Conservation (phyloP, 192 early-diverging fungal species). For the Irineochytrium annulatum region DNA sequence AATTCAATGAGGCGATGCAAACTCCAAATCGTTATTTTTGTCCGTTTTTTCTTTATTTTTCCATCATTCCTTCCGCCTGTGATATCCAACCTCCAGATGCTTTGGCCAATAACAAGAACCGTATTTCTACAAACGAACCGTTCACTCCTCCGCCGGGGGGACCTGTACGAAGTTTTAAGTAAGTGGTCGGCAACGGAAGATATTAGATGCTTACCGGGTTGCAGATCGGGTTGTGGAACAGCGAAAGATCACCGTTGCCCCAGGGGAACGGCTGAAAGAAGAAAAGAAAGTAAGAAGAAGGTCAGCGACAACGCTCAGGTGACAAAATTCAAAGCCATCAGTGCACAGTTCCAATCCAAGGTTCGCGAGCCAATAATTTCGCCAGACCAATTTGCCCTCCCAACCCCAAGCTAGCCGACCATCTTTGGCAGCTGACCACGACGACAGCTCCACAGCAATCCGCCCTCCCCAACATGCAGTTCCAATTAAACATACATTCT, state of each 20-base stretch:
- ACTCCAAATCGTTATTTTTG: too few relatives aligned
- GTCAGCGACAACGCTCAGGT: neutral
- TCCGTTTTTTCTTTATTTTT: too few relatives aligned
- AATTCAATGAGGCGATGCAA: too few relatives aligned
- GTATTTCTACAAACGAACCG: too few relatives aligned
- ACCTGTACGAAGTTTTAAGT: too few relatives aligned
- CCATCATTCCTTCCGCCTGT: too few relatives aligned
- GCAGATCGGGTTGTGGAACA: conserved; percentile 42
- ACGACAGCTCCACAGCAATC: neutral
- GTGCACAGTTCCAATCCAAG: neutral
- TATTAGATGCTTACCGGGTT: conserved; percentile 32
- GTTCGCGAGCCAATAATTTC: neutral
- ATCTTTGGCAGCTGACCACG: neutral
- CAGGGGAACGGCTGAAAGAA: conserved; percentile 38
- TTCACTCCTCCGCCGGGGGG: too few relatives aligned
- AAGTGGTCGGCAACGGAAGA: too few relatives aligned
- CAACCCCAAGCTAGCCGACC: neutral
- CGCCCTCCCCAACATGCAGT: neutral
- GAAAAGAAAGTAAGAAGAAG: conserved; percentile 8
- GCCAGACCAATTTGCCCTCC: neutral
- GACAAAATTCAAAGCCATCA: neutral
- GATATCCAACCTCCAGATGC: too few relatives aligned
- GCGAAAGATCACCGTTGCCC: conserved; percentile 49
- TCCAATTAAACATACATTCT: conserved; percentile 28
- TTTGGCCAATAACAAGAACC: too few relatives aligned